Conservation (phyloP, 768 basidiomycete genomes). For the Termitomyces sp. region DNA sequence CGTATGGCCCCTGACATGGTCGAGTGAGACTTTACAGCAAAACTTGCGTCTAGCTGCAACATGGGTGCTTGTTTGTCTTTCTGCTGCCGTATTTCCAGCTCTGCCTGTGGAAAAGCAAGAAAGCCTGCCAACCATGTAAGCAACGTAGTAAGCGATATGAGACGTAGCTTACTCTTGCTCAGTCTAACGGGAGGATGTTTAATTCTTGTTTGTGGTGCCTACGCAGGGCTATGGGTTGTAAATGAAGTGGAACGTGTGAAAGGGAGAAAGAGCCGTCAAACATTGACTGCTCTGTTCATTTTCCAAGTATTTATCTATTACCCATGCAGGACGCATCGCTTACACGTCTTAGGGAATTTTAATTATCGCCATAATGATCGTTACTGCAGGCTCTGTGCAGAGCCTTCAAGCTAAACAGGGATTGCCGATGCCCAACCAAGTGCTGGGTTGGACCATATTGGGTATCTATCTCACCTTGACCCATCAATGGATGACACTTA, state of each 20-base stretch:
- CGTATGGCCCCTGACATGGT: conserved; percentile 64
- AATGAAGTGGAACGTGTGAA: conserved; percentile 3
- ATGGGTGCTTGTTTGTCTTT: conserved; percentile 49
- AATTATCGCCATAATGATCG: conserved; percentile 38
- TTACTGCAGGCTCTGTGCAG: conserved; percentile 53
- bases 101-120: conserved; percentile 71
- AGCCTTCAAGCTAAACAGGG: conserved; percentile 65
- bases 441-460: conserved; percentile 60
- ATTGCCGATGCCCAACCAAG: conserved; percentile 55
- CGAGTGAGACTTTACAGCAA: conserved; percentile 21
- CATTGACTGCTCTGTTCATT: conserved; percentile 4
- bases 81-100: conserved; percentile 64
- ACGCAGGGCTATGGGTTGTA: conserved; percentile 10
- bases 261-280: conserved; percentile 4
- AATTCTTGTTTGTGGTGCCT: conserved; percentile 33
- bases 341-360: conserved; percentile 33
- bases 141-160: conserved; percentile 1
- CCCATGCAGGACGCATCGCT: background rate
- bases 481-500: background rate
- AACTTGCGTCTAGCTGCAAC: conserved; percentile 18
- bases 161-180: background rate
- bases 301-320: conserved; percentile 16
- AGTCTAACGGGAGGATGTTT: conserved; percentile 44
- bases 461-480: conserved; percentile 27
- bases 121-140: conserved; percentile 54